phyloP scores from a whole-genome alignment of 495 filamentous ascomycete genomes.

The Aspergillus bertholletiae region DNA sequence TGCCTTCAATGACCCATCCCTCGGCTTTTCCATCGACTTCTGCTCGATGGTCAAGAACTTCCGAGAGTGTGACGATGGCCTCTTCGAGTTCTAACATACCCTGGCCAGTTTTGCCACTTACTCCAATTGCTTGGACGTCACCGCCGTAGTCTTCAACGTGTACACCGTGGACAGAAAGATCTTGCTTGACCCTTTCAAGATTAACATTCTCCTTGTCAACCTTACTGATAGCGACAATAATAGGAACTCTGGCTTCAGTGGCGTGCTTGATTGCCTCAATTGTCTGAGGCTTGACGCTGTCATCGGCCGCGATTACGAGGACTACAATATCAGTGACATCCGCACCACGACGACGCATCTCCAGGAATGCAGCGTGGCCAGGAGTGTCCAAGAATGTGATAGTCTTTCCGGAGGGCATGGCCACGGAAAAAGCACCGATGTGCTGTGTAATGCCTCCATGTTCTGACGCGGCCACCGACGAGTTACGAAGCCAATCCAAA shows the following conservation, averaged over 20 bases:
- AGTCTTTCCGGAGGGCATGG: slow-evolving; percentile 75
- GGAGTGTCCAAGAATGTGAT: slow-evolving; percentile 98
- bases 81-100: slow-evolving; percentile 94
- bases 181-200: slow-evolving; percentile 77
- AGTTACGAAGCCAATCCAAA: slow-evolving; percentile 89
- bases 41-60: slow-evolving; percentile 86
- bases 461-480: slow-evolving; percentile 83
- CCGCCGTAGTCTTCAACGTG: slow-evolving; percentile 95
- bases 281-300: slow-evolving; percentile 96
- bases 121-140: slow-evolving; percentile 85
- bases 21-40: slow-evolving; percentile 74
- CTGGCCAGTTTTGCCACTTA: slow-evolving; percentile 89
- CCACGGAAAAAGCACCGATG: slow-evolving; percentile 97
- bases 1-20: slow-evolving; percentile 94
- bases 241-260: slow-evolving; percentile 82
- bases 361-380: slow-evolving; percentile 91
- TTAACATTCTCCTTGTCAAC: slow-evolving; percentile 83
- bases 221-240: slow-evolving; percentile 99
- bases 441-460: slow-evolving; percentile 98
- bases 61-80: slow-evolving; percentile 74
- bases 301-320: slow-evolving; percentile 93
- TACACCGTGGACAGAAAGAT: slow-evolving; percentile 79
- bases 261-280: slow-evolving; percentile 96
- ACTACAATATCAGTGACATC: slow-evolving; percentile 97
- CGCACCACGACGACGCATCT: slow-evolving; percentile 93